Evolutionary conservation across 1,284 basidiomycete species (phyloP).

Genomic region (Leccinum subspadiceum): DNA sequence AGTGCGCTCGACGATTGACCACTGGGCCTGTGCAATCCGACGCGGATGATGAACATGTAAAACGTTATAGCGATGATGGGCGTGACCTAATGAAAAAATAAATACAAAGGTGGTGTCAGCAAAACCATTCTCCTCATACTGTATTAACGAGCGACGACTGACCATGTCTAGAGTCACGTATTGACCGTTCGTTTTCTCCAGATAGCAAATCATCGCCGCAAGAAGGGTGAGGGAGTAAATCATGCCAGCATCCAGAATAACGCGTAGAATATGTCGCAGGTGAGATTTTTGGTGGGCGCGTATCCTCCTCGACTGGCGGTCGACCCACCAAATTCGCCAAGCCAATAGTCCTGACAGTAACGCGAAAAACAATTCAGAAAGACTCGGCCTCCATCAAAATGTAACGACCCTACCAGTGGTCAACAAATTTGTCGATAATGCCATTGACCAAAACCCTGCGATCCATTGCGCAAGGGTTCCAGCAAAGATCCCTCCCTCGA

Average conservation of each 20-base stretch:
- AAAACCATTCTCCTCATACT: not conserved
- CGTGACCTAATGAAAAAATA: not conserved
- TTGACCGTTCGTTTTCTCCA: not conserved
- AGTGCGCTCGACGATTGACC: not conserved
- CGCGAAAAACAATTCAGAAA: not conserved
- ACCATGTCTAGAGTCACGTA: constrained; percentile 3
- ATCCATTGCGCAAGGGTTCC: constrained; percentile 1
- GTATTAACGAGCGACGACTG: not conserved
- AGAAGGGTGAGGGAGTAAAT: constrained; percentile 1
- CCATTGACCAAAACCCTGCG: constrained; percentile 1
- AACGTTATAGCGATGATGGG: not conserved
- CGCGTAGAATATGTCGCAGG: not conserved
- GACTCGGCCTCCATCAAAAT: not conserved
- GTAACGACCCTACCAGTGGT: not conserved
- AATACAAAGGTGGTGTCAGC: not conserved
- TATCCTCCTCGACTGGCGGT: not conserved
- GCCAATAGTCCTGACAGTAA: not conserved
- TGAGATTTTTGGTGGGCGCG: not conserved
- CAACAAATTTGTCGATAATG: not conserved
- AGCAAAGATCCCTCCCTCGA: not conserved
- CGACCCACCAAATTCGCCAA: constrained; percentile 1
- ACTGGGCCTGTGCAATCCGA: not conserved
- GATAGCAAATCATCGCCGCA: not conserved
- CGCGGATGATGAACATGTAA: not conserved
- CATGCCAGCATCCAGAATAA: constrained; percentile 1